These are phyloP conservation scores for Epichloe baconii DNA, from an alignment of 2,329 filamentous ascomycete genomes.

Conservation along the genomic window DNA sequence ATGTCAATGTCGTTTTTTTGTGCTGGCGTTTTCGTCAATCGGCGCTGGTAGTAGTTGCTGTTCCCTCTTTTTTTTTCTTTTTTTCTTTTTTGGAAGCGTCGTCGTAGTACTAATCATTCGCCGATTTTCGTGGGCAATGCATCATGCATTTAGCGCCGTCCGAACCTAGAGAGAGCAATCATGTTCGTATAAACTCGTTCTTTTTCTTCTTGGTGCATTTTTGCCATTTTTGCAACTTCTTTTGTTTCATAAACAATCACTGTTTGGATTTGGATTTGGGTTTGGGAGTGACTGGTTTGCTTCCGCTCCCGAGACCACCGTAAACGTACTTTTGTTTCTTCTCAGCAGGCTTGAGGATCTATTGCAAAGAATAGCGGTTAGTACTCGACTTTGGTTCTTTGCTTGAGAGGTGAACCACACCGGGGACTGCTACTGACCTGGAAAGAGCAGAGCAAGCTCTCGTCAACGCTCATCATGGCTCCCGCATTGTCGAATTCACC, in stretches of 20 bases:
- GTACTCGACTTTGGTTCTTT: background rate
- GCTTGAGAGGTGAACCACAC: background rate
- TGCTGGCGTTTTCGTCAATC: conserved; percentile 1
- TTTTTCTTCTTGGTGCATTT: conserved; percentile 4
- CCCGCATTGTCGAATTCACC: conserved; percentile 99
- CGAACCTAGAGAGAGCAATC: conserved; percentile 77
- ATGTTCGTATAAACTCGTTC: conserved; percentile 42
- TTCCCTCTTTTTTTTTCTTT: background rate
- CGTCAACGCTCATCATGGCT: conserved; percentile 99
- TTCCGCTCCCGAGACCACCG: conserved; percentile 50
- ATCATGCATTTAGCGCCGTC: conserved; percentile 62
- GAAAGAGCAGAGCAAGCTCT: conserved; percentile 97
- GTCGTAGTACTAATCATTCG: conserved; percentile 10
- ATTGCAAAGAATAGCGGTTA: conserved; percentile 2
- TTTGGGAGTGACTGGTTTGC: conserved; percentile 14
- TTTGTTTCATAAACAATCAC: conserved; percentile 6
- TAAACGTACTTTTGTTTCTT: conserved; percentile 99
- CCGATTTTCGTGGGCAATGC: conserved; percentile 5
- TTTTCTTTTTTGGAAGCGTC: background rate
- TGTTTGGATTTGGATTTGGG: conserved; percentile 12
- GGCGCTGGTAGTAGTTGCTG: conserved; percentile 10
- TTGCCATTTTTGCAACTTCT: background rate
- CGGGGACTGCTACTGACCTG: conserved; percentile 49
- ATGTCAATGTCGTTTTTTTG: background rate
- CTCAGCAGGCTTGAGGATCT: conserved; percentile 99